Percentiles rank a stretch among this genome's conserved stretches.
Conservation (phyloP, 192 early-diverging fungal species). For the Backusella tuberculispora region DNA sequence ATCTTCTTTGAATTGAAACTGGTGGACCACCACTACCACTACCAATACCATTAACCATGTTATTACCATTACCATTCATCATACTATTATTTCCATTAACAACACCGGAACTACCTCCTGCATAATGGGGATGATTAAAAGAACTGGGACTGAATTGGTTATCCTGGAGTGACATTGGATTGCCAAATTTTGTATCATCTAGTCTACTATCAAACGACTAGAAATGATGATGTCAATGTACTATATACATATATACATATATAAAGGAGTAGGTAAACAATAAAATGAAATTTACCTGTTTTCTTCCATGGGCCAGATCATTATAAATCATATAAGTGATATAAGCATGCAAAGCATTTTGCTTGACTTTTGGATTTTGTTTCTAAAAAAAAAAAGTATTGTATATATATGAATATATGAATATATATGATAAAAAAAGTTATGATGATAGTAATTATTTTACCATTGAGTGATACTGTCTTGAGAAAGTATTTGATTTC, state of each 20-base stretch:
- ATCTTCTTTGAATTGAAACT: neutral
- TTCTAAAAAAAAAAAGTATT: slow-evolving; percentile 39
- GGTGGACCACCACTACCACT: neutral
- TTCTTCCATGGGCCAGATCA: slow-evolving; percentile 34
- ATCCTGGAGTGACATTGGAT: slow-evolving; percentile 10
- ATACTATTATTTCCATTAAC: neutral
- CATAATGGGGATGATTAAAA: neutral
- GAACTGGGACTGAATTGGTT: neutral
- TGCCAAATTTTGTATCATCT: neutral
- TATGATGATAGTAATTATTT: neutral
- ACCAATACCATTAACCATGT: neutral
- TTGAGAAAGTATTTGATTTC: slow-evolving; percentile 16
- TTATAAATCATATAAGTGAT: slow-evolving; percentile 58
- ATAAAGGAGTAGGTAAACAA: neutral
- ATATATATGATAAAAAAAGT: neutral
- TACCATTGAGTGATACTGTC: slow-evolving; percentile 32
- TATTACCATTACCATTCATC: neutral
- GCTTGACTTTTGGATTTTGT: slow-evolving; percentile 51
- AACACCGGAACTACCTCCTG: neutral
- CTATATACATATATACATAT: neutral
- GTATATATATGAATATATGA: neutral
- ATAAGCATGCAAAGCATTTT: slow-evolving; percentile 54
- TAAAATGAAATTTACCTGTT: neutral
- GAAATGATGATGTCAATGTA: neutral
- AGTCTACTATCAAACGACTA: slow-evolving; percentile 10